phyloP scores from a whole-genome alignment of 768 basidiomycete species.

The Suillus subalutaceus region DNA sequence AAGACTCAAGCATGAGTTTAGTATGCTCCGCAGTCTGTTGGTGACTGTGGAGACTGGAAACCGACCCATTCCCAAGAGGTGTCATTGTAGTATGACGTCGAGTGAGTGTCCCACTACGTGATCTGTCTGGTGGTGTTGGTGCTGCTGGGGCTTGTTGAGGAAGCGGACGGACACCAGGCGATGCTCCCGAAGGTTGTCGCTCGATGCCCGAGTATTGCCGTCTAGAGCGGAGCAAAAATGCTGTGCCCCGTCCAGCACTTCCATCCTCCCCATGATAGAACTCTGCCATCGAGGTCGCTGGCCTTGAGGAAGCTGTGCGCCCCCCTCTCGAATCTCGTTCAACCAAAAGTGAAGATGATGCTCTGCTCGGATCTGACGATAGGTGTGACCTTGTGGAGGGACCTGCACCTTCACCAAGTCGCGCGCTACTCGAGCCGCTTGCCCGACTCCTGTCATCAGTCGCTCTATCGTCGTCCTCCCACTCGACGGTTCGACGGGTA shows the following conservation, averaged over 20 bases:
- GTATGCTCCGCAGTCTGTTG: conserved; percentile 57
- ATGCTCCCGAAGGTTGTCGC: conserved; percentile 20
- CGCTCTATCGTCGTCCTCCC: conserved; percentile 28
- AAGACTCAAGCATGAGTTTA: conserved; percentile 68
- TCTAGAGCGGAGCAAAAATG: conserved; percentile 23
- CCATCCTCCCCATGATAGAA: conserved; percentile 37
- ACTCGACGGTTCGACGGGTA: conserved; percentile 21
- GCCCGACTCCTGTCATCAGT: conserved; percentile 27
- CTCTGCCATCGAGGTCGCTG: conserved; percentile 60
- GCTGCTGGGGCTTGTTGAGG: conserved; percentile 24
- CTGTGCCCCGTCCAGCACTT: conserved; percentile 14
- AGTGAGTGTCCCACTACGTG: conserved; percentile 15
- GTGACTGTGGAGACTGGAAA: conserved; percentile 15
- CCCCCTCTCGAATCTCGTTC: conserved; percentile 28
- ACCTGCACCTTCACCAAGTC: conserved; percentile 19
- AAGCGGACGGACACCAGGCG: conserved; percentile 15
- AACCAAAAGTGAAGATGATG: conserved; percentile 14
- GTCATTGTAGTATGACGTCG: conserved; percentile 22
- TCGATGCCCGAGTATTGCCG: conserved; percentile 21
- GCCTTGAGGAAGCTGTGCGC: conserved; percentile 33
- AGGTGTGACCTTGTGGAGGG: conserved; percentile 26
- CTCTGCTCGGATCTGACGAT: conserved; percentile 29
- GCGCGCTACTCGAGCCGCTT: conserved; percentile 27
- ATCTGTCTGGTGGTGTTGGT: conserved; percentile 14
- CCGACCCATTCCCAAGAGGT: conserved; percentile 20